Base-by-base conservation (phyloP, 1,284 basidiomycete genomes). In the Violaceomyces palustris region DNA sequence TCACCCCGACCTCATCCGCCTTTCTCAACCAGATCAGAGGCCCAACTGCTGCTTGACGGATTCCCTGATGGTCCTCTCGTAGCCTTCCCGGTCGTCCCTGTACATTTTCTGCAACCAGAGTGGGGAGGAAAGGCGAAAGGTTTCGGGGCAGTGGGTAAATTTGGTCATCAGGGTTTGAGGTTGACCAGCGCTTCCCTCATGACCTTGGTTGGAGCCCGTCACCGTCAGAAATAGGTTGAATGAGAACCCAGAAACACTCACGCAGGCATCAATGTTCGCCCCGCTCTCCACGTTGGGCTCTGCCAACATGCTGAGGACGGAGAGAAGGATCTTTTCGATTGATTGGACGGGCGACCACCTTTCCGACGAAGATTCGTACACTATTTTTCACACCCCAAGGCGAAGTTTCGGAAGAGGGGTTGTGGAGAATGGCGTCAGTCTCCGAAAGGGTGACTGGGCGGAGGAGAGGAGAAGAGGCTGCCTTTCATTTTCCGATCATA, bases 211-310 rank as follows among this genome's bases (percentile, higher is more conserved):
- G 6, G 17, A n/a, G 28, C 18, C 12, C 5, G 35, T 7, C 0
- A 39, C 12, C 15, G n/a, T 18, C 6, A 42, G n/a, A 12, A 22
- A 12, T 17, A 6, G 6, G 23, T 8, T 15, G 11, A 21, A 12
- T 5, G 14, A 14, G 17, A 24, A 14, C 30, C 18, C 4, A n/a
- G n/a, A n/a, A n/a, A 8, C 2, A 67, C 75, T 61, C 47, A 75
- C 75, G 64, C 75, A 76, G 28, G 75, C 76, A 48, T 98, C 93
- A 50, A 99, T 88, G 76, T 97, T 97, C 35, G 94, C 94, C 25
- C 93, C 93, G 59, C 87, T 90, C 77, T 99, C 94, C 42, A 97
- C 81, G 75, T 99, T 99, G n/a, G 94, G 94, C 78, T 98, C 93
- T 58, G 94, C 92, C n/a, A 99, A 82, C 93, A 99, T 97, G 43